A percentile compares a stretch with the other conserved stretches of the same genome.
Conservation (phyloP, 83 land plant species). For the Picea mariana region DNA sequence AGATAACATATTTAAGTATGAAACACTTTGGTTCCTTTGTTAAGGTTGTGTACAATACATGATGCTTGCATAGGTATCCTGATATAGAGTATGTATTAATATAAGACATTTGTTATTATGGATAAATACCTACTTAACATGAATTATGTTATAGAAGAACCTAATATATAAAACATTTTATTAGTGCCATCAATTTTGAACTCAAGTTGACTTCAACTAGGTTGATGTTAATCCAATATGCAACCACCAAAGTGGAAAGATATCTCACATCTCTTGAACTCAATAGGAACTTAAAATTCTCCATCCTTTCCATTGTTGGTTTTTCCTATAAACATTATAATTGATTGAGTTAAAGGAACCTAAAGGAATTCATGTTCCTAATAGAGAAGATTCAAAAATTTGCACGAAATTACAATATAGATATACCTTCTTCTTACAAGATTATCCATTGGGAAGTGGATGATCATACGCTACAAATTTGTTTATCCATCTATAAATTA, state of each 20-base stretch:
- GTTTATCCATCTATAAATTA: too few relatives aligned
- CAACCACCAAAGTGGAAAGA: too few relatives aligned
- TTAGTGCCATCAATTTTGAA: conserved; percentile 84
- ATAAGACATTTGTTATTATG: too few relatives aligned
- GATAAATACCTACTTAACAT: neutral
- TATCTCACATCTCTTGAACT: too few relatives aligned
- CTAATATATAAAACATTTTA: conserved; percentile 15
- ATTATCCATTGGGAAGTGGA: too few relatives aligned
- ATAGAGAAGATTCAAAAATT: neutral
- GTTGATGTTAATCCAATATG: conserved; percentile 93
- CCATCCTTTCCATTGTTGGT: neutral
- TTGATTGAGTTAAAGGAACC: neutral
- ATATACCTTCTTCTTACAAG: conserved; percentile 24
- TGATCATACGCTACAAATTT: too few relatives aligned
- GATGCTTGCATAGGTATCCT: too few relatives aligned
- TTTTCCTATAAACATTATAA: conserved; percentile 28
- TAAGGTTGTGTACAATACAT: neutral
- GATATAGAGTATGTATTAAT: too few relatives aligned
- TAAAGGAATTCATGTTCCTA: neutral
- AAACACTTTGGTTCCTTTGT: neutral
- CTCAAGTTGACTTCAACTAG: conserved; percentile 93
- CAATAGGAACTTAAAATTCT: too few relatives aligned
- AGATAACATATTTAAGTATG: neutral
- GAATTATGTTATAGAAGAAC: neutral
- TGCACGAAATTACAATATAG: neutral